Evolutionary conservation across 1,139 yeast genomes (phyloP), one percentile per base, ranked within the genome.

Genomic region (Taphrina communis): DNA sequence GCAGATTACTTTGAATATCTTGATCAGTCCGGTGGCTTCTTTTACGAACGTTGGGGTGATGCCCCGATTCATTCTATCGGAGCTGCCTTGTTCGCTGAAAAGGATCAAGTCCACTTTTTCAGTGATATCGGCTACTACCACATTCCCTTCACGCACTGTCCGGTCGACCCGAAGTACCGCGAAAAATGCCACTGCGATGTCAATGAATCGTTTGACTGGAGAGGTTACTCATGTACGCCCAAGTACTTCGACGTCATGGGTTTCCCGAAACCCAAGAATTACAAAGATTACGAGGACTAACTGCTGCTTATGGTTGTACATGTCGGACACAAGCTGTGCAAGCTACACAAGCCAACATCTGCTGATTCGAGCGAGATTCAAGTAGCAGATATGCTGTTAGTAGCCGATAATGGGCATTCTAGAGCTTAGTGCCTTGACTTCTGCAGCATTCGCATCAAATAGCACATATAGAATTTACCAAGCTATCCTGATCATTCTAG

Each of bases 11-110:
- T 92, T 75, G 85, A 89, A 21, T 79, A 83, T 73, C 82, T 92
- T 74, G 97, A 92, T 77, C 76, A 81, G 71, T 82, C 88, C 0
- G 97, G 97, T 51, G 96, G 96, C 2, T 92, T 92, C 80, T 92
- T 89, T 80, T 92, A 92, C 78, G 97, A 92, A 78, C 83, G 97
- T 77, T 92, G 97, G 97, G 97, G 97, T 42, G 97, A 92, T 78
- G 97, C 97, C 0, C 97, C 97, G 6, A 86, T 91, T 35, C 97
- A 91, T 79, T 87, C 68, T 8, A 69, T 69, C 44, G 71, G 68
- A 19, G 70, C 70, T 36, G 70, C 70, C 7, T 44, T 69, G 21
- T 69, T 69, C 39, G 57, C 65, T 8, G 63, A 67, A 14, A 59
- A 46, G 41, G 70, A 68, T 3, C 65, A 67, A 31, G 35, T 69